These are phyloP conservation scores for Pezicula rhizophila DNA, from an alignment of 2,329 filamentous ascomycete species.

Conservation along the genomic window DNA sequence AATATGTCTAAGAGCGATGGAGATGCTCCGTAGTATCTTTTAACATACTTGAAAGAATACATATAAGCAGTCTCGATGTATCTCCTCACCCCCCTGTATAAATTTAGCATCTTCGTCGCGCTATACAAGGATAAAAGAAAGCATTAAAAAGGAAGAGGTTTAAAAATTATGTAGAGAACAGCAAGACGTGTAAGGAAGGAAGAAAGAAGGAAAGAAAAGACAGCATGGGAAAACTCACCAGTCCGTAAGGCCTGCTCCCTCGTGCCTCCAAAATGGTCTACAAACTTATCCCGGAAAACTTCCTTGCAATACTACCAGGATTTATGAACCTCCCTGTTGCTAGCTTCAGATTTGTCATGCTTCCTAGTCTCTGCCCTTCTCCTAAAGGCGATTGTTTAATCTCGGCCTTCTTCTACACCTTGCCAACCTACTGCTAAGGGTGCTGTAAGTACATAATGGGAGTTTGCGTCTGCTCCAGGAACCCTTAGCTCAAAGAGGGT, in stretches of 20 bases:
- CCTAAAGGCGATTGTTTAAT: too few relatives aligned
- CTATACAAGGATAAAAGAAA: too few relatives aligned
- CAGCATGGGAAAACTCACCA: constrained; percentile 57
- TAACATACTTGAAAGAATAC: too few relatives aligned
- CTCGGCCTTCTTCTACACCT: too few relatives aligned
- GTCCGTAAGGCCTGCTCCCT: constrained; percentile 93
- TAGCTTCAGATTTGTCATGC: constrained; percentile 31
- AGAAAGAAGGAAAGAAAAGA: too few relatives aligned
- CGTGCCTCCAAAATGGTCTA: constrained; percentile 90
- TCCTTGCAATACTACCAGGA: constrained; percentile 81
- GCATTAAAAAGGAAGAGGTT: too few relatives aligned
- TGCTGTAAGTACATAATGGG: constrained; percentile 78
- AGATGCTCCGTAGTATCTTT: too few relatives aligned
- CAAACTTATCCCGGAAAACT: constrained; percentile 90
- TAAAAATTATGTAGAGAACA: too few relatives aligned
- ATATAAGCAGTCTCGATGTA: constrained; percentile 60
- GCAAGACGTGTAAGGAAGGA: too few relatives aligned
- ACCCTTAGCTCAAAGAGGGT: constrained; percentile 91
- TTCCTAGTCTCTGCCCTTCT: too few relatives aligned
- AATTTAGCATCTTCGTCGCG: neutral
- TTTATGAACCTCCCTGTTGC: constrained; percentile 73
- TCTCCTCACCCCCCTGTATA: constrained; percentile 62
- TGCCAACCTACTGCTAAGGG: too few relatives aligned
- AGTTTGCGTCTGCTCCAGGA: constrained; percentile 85
- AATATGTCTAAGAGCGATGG: too few relatives aligned